phyloP scores from a whole-genome alignment of 2,329 filamentous ascomycete species.

The Chlorencoelia australis region DNA sequence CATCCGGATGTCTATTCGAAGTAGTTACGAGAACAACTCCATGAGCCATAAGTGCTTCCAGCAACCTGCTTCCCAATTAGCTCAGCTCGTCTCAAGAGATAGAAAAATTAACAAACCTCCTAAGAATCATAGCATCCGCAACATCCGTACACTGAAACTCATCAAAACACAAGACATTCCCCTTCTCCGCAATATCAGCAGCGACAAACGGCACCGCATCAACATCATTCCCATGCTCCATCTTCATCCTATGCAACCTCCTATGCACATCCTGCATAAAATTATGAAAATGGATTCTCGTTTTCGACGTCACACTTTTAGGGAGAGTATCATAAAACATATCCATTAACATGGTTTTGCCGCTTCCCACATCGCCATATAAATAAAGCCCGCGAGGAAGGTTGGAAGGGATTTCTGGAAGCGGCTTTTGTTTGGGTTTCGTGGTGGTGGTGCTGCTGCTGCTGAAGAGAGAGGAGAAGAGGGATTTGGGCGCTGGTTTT shows the following conservation, averaged over 20 bases:
- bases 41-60: slow-evolving; percentile 88
- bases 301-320: slow-evolving; percentile 67
- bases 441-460: too few relatives aligned
- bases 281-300: slow-evolving; percentile 95
- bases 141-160: slow-evolving; percentile 99
- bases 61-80: slow-evolving; percentile 42
- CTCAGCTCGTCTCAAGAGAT: slow-evolving; percentile 3
- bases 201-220: slow-evolving; percentile 88
- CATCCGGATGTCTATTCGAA: slow-evolving; percentile 90
- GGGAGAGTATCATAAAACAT: slow-evolving; percentile 93
- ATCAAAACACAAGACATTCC: slow-evolving; percentile 89
- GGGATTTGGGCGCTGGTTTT: slow-evolving; percentile 40
- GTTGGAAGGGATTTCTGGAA: slow-evolving; percentile 51
- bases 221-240: slow-evolving; percentile 77
- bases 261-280: slow-evolving; percentile 99
- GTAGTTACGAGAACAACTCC: slow-evolving; percentile 96
- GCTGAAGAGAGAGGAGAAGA: slow-evolving; percentile 55
- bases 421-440: slow-evolving; percentile 26
- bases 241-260: slow-evolving; percentile 80
- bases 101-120: slow-evolving; percentile 41
- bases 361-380: slow-evolving; percentile 91
- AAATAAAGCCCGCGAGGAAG: slow-evolving; percentile 87
- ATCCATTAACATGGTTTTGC: slow-evolving; percentile 99
- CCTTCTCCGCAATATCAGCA: slow-evolving; percentile 80
- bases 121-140: slow-evolving; percentile 94